Base-by-base conservation (phyloP, 345 rosid genomes). In the Citrus maxima region DNA sequence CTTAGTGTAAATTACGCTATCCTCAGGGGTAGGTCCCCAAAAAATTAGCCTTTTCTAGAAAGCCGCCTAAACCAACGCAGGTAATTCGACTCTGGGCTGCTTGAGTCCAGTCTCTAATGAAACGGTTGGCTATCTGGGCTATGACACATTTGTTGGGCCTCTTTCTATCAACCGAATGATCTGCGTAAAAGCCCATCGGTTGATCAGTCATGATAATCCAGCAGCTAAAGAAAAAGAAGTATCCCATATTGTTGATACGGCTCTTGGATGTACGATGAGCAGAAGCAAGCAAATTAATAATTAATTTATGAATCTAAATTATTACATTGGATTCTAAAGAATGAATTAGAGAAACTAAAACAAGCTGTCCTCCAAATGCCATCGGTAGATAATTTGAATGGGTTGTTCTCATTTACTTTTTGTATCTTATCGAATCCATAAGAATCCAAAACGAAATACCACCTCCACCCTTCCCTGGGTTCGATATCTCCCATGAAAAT, bases 321-420 rank as follows among this genome's bases (percentile, higher is more conserved):
- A 46, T 18, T 18, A 18, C 27, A 32, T 18, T 58, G 3, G 32
- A 59, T 75, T 66, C 28, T 37, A 21, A 10, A 28, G 18, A 10
- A 66, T 5, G 46, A 13, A 25, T 13, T 46, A 19, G 19, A 30
- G 4, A 30, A 49, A 75, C 49, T 28, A 0, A 35, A 66, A 24
- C 4, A n/a, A 37, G 60, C 30, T 69, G 51, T 13, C 51, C 68
- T 49, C 32, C 82, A 10, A 10, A 67, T 46, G 56, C 72, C 3
- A 28, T 19, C 18, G 21, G 72, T 70, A 63, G 80, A 62, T 82
- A 42, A 78, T 80, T 74, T 69, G 77, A 67, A 80, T 82, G 82
- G 80, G 70, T 37, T 67, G 37, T 68, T 61, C 38, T 61, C 42
- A 16, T 16, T 16, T 1, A 0, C 21, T 9, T 16, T 63, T 34